Evolutionary conservation across 192 early-diverging fungal species (phyloP).

Genomic region (Geranomyces variabilis): DNA sequence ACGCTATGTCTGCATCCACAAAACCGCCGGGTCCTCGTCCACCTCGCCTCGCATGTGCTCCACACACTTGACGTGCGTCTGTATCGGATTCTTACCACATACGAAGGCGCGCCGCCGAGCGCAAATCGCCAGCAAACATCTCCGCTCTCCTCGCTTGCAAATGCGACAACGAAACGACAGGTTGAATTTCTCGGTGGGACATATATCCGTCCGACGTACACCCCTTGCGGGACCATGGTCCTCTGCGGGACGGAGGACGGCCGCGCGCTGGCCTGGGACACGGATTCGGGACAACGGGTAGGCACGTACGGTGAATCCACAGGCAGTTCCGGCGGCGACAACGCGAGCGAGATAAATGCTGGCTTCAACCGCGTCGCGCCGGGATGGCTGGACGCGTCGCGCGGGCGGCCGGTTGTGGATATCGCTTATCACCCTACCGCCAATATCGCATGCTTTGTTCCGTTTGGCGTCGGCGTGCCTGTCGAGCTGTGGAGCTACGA

Average conservation of each 20-base stretch:
- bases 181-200: background rate
- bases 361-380: too few relatives aligned
- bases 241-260: conserved; percentile 34
- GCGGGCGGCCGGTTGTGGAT: conserved; percentile 16
- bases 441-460: conserved; percentile 28
- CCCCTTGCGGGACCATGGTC: conserved; percentile 49
- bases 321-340: background rate
- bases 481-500: conserved; percentile 15
- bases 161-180: background rate
- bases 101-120: conserved; percentile 10
- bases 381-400: background rate
- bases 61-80: conserved; percentile 48
- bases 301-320: background rate
- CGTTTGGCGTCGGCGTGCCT: background rate
- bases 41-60: conserved; percentile 21
- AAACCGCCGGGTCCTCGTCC: conserved; percentile 45
- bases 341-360: too few relatives aligned
- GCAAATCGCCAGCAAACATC: background rate
- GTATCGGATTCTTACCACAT: conserved; percentile 42
- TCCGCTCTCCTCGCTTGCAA: background rate
- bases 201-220: conserved; percentile 36
- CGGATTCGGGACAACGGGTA: conserved; percentile 37
- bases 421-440: conserved; percentile 50
- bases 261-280: conserved; percentile 41
- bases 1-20: conserved; percentile 41